Base-by-base conservation (phyloP, 2,329 filamentous ascomycete species). In the Neocucurbitaria cava region DNA sequence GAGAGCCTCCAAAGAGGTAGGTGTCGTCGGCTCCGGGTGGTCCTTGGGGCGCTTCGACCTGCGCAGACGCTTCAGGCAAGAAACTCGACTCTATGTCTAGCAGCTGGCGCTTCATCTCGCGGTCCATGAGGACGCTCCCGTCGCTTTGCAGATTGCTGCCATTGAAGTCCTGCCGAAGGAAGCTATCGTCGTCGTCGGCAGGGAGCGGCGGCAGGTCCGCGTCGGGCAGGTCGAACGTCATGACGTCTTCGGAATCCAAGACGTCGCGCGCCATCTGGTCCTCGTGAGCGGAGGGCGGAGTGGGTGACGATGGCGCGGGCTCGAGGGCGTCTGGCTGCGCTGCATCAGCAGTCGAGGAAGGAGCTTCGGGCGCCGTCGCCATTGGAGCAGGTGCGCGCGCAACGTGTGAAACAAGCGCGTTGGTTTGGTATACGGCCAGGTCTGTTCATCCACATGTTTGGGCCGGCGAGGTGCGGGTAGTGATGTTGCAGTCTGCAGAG, bases 21-120 rank as follows among this genome's bases (percentile, higher is more conserved):
- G 79, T 81, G 56, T 82, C 79, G 64, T 81, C 79, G 10, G 64
- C 73, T 36, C 79, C 79, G 8, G 62, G 39, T 26, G 57, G 59
- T 2, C 56, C 64, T 33, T 70, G 67, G 5, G 63, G 42, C 21
- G 62, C 56, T 18, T 66, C 68, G 9, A 55, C 62, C 20, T 67
- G 64, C 6, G 71, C 60, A 2, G 82, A 82, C 1, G 79, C 76
- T 41, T 87, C 84, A 0, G 85, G 85, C 40, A 87, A 57, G 61
- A 88, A 87, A 65, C 85, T 87, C 3, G 85, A 87, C 68, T 87
- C 85, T 50, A 87, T 79, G 61, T 88, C 85, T 78, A 85, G 81
- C 58, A 88, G 70, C 59, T 83, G 83, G 52, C 81, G 78, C 60
- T 81, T 81, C 82, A 87, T 86, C 64, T 86, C 84, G 47, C 76